Conservation (phyloP, 371 early-diverging fungal genomes). For the Actinomucor elegans region DNA sequence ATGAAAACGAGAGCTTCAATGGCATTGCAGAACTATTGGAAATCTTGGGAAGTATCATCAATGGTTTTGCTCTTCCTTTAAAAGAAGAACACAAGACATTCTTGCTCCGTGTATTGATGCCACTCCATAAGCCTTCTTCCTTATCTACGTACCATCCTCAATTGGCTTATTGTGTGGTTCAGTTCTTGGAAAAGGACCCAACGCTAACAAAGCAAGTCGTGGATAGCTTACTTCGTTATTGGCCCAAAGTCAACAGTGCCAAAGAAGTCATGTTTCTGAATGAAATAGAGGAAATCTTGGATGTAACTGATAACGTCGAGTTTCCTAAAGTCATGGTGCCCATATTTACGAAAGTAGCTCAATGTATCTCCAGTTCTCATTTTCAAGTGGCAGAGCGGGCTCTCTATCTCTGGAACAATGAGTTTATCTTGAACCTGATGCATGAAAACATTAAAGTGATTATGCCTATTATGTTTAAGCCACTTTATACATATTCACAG, state of each 20-base stretch:
- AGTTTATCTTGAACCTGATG: slow-evolving; percentile 91
- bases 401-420: slow-evolving; percentile 96
- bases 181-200: slow-evolving; percentile 96
- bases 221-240: slow-evolving; percentile 83
- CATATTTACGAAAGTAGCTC: slow-evolving; percentile 86
- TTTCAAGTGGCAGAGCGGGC: slow-evolving; percentile 98
- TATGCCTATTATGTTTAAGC: slow-evolving; percentile 91
- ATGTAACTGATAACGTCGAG: slow-evolving; percentile 85
- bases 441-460: slow-evolving; percentile 86
- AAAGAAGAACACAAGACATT: slow-evolving; percentile 98
- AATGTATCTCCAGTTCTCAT: slow-evolving; percentile 92
- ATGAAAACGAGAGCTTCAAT: slow-evolving; percentile 94
- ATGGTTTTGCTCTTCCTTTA: slow-evolving; percentile 96
- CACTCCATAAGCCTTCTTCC: slow-evolving; percentile 91
- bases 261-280: slow-evolving; percentile 98
- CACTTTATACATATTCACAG: slow-evolving; percentile 89
- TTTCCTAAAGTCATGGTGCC: slow-evolving; percentile 87
- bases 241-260: slow-evolving; percentile 97
- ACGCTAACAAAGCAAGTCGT: slow-evolving; percentile 86
- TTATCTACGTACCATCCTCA: slow-evolving; percentile 93
- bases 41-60: slow-evolving; percentile 97
- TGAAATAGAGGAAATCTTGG: slow-evolving; percentile 95
- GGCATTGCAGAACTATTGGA: slow-evolving; percentile 97
- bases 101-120: slow-evolving; percentile 86
- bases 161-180: slow-evolving; percentile 95